Evolutionary conservation across 768 basidiomycete species (phyloP).

Genomic region (Rhizopogon vesiculosus): DNA sequence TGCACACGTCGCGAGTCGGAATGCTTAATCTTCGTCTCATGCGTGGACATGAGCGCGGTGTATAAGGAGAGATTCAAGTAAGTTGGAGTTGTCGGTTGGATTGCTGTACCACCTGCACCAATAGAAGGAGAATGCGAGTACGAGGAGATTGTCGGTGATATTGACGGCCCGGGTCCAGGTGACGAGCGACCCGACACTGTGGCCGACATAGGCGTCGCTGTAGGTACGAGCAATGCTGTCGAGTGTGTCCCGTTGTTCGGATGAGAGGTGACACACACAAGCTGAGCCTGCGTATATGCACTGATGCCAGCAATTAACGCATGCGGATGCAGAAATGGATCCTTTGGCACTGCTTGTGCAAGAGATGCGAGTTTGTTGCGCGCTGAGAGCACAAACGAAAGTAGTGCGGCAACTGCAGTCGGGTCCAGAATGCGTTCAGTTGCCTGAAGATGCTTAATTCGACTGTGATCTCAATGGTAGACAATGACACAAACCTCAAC

Average conservation of each 20-base stretch:
- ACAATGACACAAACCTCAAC: slow-evolving; percentile 43
- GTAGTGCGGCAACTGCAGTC: slow-evolving; percentile 59
- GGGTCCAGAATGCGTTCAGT: slow-evolving; percentile 76
- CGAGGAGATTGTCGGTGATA: slow-evolving; percentile 16
- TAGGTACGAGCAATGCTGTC: slow-evolving; percentile 22
- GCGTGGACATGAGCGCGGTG: slow-evolving; percentile 19
- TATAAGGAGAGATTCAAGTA: slow-evolving; percentile 23
- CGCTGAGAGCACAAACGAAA: slow-evolving; percentile 62
- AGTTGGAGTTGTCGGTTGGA: background rate
- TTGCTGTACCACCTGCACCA: slow-evolving; percentile 19
- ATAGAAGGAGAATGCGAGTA: slow-evolving; percentile 22
- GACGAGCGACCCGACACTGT: slow-evolving; percentile 10
- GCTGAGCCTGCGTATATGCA: slow-evolving; percentile 20
- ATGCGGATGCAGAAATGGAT: slow-evolving; percentile 72
- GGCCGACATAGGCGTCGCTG: slow-evolving; percentile 14
- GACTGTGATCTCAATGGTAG: background rate
- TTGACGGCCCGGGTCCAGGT: slow-evolving; percentile 6
- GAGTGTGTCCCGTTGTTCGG: slow-evolving; percentile 11
- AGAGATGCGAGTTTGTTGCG: slow-evolving; percentile 68
- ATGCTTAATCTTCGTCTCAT: slow-evolving; percentile 24
- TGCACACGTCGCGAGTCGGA: slow-evolving; percentile 59
- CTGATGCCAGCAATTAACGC: slow-evolving; percentile 49
- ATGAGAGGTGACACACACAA: background rate
- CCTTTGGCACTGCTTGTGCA: slow-evolving; percentile 51
- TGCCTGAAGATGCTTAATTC: slow-evolving; percentile 35